Base-by-base conservation (phyloP, 805 yeast genomes). In the Nakazawaea molendinolei region DNA sequence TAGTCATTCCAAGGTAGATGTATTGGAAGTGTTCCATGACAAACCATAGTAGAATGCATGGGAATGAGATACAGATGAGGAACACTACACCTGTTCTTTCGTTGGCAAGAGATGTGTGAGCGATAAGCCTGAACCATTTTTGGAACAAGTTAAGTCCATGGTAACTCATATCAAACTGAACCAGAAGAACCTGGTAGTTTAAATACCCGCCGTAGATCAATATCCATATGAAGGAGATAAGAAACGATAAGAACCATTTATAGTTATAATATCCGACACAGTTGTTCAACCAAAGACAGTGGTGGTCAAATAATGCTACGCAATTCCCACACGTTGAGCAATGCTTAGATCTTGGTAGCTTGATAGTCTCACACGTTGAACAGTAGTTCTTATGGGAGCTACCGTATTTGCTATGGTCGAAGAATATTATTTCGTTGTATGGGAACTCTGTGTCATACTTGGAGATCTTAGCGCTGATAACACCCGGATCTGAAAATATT, bases 331-430 rank as follows among this genome's bases (percentile, higher is more conserved):
- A 85, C 3, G 64, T 63, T 2, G 78, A 65, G 49, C 95, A 85
- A 54, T 85, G 95, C 38, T 80, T 73, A 1, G 87, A 59, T 36
- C 94, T 58, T 1, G 87, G 85, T 8, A 86, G 80, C 44, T 90
- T 57, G 90, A 94, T 84, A 28, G 76, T 66, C 21, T 71, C 58
- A 49, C 95, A 85, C 1, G 79, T 66, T 1, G 69, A 34, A 40
- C 79, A 74, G 48, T 70, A 73, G 43, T 68, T 69, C 16, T 29
- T 28, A 3, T 51, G 38, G 10, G 51, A 20, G 2, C 49, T 28
- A 9, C 50, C 51, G 4, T 52, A 38, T 3, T 45, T 25, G 5
- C 55, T 61, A 21, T 49, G 50, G 15, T 49, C 43, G 37, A 60
- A 66, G 48, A 60, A 74, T 23, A 72, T 65, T 29, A 73, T 43